Evolutionary conservation across 2,329 filamentous ascomycete species (phyloP), one percentile per base, ranked within the genome.

Genomic region (Grosmannia huntii): DNA sequence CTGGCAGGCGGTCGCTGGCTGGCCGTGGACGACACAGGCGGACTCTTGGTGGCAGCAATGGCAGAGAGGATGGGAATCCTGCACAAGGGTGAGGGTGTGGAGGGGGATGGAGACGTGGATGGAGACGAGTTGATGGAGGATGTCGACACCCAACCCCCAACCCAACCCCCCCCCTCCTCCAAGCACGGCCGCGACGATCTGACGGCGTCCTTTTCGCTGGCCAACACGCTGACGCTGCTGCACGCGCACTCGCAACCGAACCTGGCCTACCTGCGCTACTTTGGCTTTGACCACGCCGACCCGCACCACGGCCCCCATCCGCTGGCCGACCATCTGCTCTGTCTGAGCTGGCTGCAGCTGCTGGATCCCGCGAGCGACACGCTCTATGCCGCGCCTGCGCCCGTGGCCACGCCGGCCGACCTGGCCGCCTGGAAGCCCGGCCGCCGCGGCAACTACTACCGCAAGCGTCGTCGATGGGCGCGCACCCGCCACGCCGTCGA

Each of bases 271-370:
- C 80, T 99, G 23, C 89, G 89, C 68, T 95, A 96, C 76, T 97
- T 95, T 73, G 83, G 84, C 69, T 97, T 85, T 73, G 90, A 95
- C 71, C 75, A 79, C 64, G 80, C 81, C 60, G 83, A 82, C 61
- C 83, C 85, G 50, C 79, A 78, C 63, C 80, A 76, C 57, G 76
- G 80, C 16, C 76, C 83, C 27, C 94, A 97, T 68, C 92, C 94
- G 0, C 82, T 99, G 12, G 81, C 86, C 70, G 85, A 81, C 19
- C 86, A 94, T 68, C 82, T 99, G 56, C 86, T 92, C 66, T 83
- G 86, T 5, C 76, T 97, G 33, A 92, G 89, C 31, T 99, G 92
- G 91, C 81, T 99, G 2, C 92, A 97, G 71, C 82, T 99, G 5
- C 74, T 96, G 19, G 79, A 87, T 27, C 94, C 94, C 0, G 73